These are phyloP conservation scores for Lactarius hatsudake DNA, from an alignment of 768 basidiomycete species.

Conservation along the genomic window DNA sequence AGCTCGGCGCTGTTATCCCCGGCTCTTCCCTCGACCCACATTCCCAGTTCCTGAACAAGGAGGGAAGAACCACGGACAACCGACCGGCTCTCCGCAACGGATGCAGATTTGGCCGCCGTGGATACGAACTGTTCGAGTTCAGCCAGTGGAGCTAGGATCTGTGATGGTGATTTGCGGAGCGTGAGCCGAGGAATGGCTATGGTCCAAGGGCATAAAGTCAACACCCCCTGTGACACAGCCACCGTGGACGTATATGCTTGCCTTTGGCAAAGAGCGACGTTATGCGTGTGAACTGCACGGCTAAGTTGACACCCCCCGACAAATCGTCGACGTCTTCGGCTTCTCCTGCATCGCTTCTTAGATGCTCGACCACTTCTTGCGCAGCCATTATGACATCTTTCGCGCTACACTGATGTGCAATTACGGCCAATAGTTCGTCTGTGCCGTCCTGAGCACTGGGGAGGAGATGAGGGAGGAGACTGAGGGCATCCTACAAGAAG, in stretches of 20 bases:
- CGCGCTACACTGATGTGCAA: conserved; percentile 35
- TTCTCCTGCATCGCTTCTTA: conserved; percentile 30
- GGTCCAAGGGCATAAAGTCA: background rate
- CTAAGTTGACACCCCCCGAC: conserved; percentile 1
- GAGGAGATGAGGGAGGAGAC: conserved; percentile 38
- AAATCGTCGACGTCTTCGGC: conserved; percentile 25
- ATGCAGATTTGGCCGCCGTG: background rate
- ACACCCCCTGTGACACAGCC: background rate
- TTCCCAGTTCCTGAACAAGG: conserved; percentile 14
- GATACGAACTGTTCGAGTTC: conserved; percentile 22
- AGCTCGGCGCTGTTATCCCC: conserved; percentile 14
- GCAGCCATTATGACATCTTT: conserved; percentile 44
- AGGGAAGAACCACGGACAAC: conserved; percentile 16
- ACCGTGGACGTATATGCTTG: conserved; percentile 10
- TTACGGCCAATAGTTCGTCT: conserved; percentile 35
- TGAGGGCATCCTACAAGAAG: conserved; percentile 39
- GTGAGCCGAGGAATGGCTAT: conserved; percentile 32
- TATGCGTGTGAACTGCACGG: conserved; percentile 30
- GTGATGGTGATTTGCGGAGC: conserved; percentile 20
- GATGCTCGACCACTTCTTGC: conserved; percentile 40
- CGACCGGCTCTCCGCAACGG: conserved; percentile 15
- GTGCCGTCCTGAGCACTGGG: conserved; percentile 34
- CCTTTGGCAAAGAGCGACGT: conserved; percentile 29
- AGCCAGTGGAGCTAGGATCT: conserved; percentile 10
- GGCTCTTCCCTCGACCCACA: conserved; percentile 15